A percentile compares a stretch with the other conserved stretches of the same genome.
Evolutionary conservation across 2,329 filamentous ascomycete genomes (phyloP).

Genomic region (Lachnellula suecica): DNA sequence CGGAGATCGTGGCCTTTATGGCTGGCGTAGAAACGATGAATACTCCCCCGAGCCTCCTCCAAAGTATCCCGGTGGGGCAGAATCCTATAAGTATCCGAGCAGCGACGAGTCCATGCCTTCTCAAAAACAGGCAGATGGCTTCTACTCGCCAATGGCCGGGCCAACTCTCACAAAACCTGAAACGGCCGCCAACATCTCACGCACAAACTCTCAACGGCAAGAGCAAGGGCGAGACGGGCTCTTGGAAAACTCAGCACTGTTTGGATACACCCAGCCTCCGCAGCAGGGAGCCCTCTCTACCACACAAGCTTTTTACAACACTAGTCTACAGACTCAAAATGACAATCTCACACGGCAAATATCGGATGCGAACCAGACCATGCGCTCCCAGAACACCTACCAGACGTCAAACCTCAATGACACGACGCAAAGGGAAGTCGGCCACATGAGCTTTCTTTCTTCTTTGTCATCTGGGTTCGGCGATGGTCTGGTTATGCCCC

Average conservation of each 20-base stretch:
- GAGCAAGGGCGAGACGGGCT: constrained; percentile 12
- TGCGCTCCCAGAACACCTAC: constrained; percentile 17
- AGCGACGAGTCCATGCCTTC: constrained; percentile 18
- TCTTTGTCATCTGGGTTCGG: constrained; percentile 66
- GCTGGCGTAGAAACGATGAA: constrained; percentile 21
- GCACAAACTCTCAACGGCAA: constrained; percentile 14
- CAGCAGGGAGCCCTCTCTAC: constrained; percentile 8
- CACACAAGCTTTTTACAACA: constrained; percentile 14
- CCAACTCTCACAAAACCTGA: constrained; percentile 15
- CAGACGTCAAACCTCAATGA: constrained; percentile 25
- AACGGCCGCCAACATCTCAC: constrained; percentile 9
- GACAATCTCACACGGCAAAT: constrained; percentile 8
- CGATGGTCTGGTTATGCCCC: constrained; percentile 53
- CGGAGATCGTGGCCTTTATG: constrained; percentile 25
- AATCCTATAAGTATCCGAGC: constrained; percentile 5
- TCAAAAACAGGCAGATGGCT: constrained; percentile 15
- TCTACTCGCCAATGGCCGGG: constrained; percentile 15
- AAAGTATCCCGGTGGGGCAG: constrained; percentile 14
- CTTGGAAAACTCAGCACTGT: constrained; percentile 14
- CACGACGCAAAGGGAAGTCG: constrained; percentile 20
- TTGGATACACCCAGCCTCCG: constrained; percentile 12
- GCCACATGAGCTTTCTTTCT: constrained; percentile 44
- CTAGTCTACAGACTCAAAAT: constrained; percentile 5
- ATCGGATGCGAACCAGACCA: constrained; percentile 9
- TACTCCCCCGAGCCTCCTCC: constrained; percentile 20